Conservation (phyloP, 371 early-diverging fungal species). For the Apophysomyces ossiformis region DNA sequence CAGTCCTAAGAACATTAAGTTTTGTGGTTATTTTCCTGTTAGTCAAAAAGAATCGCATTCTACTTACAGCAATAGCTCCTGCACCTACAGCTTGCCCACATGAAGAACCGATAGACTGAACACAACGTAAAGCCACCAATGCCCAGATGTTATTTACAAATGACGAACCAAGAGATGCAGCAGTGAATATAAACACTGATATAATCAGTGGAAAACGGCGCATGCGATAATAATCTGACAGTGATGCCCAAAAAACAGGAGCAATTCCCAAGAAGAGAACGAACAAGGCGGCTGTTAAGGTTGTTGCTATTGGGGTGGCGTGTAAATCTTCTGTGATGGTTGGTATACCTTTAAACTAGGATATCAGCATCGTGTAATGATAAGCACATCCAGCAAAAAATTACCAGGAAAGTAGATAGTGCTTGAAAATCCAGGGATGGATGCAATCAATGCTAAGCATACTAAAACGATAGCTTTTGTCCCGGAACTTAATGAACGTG, state of each 20-base stretch:
- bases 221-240: constrained; percentile 63
- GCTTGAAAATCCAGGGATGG: constrained; percentile 33
- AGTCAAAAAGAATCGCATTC: background rate
- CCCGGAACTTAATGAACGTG: constrained; percentile 18
- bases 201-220: constrained; percentile 63
- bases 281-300: constrained; percentile 60
- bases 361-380: background rate
- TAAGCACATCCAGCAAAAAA: constrained; percentile 14
- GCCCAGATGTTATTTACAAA: constrained; percentile 60
- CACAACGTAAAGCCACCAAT: constrained; percentile 67
- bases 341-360: constrained; percentile 36
- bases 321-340: constrained; percentile 50
- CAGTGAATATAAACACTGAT: constrained; percentile 62
- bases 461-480: constrained; percentile 26
- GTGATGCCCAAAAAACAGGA: constrained; percentile 68
- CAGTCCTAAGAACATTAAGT: constrained; percentile 21
- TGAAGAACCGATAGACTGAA: constrained; percentile 74
- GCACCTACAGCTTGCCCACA: constrained; percentile 70
- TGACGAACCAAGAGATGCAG: constrained; percentile 72
- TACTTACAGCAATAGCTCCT: constrained; percentile 38
- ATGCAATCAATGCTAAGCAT: constrained; percentile 27
- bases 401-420: constrained; percentile 26
- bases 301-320: constrained; percentile 53
- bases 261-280: constrained; percentile 62
- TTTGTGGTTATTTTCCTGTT: background rate